These are phyloP conservation scores for Ophiocordyceps robertsii DNA, from an alignment of 2,329 filamentous ascomycete species.

Conservation along the genomic window DNA sequence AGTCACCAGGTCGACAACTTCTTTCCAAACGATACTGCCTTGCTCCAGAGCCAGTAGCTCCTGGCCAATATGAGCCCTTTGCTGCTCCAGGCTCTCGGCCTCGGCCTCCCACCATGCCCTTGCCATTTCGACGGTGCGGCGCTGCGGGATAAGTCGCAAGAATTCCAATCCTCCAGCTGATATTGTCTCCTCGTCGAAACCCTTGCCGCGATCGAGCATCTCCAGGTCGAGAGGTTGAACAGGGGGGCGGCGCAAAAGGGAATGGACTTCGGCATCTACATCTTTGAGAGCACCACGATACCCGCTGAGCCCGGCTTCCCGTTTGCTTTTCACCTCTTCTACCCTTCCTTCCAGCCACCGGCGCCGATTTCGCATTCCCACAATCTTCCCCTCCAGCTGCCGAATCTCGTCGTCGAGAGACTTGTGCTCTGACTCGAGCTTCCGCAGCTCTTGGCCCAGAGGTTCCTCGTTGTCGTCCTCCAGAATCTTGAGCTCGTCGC, in stretches of 20 bases:
- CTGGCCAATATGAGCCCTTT: conserved; percentile 40
- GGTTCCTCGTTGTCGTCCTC: conserved; percentile 43
- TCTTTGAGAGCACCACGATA: conserved; percentile 55
- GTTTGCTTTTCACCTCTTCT: conserved; percentile 46
- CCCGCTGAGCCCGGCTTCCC: conserved; percentile 59
- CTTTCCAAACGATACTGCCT: conserved; percentile 53
- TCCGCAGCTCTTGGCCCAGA: conserved; percentile 45
- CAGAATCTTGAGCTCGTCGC: conserved; percentile 37
- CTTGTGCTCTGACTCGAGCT: conserved; percentile 41
- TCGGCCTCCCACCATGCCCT: conserved; percentile 58
- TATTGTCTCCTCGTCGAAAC: conserved; percentile 5
- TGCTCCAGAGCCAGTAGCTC: conserved; percentile 55
- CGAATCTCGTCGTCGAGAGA: conserved; percentile 49
- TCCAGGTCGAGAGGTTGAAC: conserved; percentile 37
- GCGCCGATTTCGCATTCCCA: conserved; percentile 45
- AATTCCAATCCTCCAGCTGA: conserved; percentile 38
- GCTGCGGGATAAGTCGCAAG: conserved; percentile 44
- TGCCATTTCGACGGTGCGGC: conserved; percentile 58
- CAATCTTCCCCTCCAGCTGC: conserved; percentile 50
- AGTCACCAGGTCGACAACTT: conserved; percentile 43
- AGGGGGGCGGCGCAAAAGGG: conserved; percentile 45
- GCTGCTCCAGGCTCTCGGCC: conserved; percentile 37
- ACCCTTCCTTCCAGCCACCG: conserved; percentile 46
- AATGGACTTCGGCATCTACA: conserved; percentile 47
- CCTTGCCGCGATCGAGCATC: conserved; percentile 16